These are phyloP conservation scores for Colletotrichum chrysophilum DNA, from an alignment of 2,329 filamentous ascomycete genomes.

Conservation along the genomic window DNA sequence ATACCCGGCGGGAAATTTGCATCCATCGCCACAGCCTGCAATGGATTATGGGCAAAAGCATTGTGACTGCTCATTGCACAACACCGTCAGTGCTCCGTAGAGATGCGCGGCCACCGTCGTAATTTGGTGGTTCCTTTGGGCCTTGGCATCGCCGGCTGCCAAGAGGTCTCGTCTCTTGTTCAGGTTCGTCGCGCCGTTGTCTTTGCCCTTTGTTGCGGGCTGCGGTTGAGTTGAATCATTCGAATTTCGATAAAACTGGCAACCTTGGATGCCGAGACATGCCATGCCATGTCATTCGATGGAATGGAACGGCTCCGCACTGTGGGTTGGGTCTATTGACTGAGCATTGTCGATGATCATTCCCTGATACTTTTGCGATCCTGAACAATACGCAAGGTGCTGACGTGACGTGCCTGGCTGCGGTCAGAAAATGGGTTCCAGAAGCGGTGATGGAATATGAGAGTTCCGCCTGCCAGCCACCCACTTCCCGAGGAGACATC, in stretches of 20 bases:
- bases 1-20: neutral
- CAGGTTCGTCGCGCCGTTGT: neutral
- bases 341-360: neutral
- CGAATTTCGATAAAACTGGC: neutral
- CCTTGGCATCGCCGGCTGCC: conserved; percentile 3
- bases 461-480: neutral
- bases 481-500: neutral
- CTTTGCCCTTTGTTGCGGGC: neutral
- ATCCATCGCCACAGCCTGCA: neutral
- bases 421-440: neutral
- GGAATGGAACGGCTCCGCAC: neutral
- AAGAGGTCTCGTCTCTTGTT: neutral
- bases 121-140: neutral
- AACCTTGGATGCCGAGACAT: neutral
- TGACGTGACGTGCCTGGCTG: neutral
- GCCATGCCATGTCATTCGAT: conserved; percentile 1
- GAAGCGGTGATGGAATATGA: neutral
- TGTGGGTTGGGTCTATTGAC: neutral
- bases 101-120: neutral
- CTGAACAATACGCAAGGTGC: neutral
- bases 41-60: neutral
- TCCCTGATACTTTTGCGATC: neutral
- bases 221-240: neutral
- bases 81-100: neutral
- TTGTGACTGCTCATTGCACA: neutral